Percentiles rank a stretch among this genome's conserved stretches.
These are phyloP conservation scores for Acacia confusa DNA, from an alignment of 306 rosid genomes.

Conservation along the genomic window DNA sequence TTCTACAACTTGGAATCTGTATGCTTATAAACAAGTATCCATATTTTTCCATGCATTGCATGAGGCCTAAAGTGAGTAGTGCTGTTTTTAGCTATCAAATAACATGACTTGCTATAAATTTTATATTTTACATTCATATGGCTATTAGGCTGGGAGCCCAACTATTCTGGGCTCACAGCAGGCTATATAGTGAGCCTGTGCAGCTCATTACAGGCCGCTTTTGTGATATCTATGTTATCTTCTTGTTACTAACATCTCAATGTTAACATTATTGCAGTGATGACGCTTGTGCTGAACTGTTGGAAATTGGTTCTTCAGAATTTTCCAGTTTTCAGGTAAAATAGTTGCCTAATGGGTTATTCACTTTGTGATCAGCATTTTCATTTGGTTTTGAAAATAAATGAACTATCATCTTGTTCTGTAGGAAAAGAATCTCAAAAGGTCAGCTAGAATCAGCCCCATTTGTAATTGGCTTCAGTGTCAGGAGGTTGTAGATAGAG, in stretches of 20 bases:
- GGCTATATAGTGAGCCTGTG: background rate
- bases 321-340: conserved; percentile 54
- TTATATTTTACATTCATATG: background rate
- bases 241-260: conserved; percentile 29
- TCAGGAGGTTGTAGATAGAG: conserved; percentile 53
- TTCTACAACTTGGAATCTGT: background rate
- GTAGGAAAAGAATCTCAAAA: conserved; percentile 54
- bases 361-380: conserved; percentile 21
- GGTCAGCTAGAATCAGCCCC: conserved; percentile 43
- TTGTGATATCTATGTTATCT: conserved; percentile 24
- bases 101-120: background rate
- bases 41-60: background rate
- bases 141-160: background rate
- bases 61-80: background rate
- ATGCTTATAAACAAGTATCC: background rate
- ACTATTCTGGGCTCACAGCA: background rate
- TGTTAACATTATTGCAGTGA: conserved; percentile 52
- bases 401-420: conserved; percentile 35
- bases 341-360: background rate
- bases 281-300: conserved; percentile 48
- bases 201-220: background rate
- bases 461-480: conserved; percentile 94
- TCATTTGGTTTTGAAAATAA: conserved; percentile 27
- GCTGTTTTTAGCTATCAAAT: background rate
- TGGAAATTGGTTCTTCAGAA: conserved; percentile 51